phyloP scores from a whole-genome alignment of 2,329 filamentous ascomycete genomes.

The Ophiostoma novo-ulmi region DNA sequence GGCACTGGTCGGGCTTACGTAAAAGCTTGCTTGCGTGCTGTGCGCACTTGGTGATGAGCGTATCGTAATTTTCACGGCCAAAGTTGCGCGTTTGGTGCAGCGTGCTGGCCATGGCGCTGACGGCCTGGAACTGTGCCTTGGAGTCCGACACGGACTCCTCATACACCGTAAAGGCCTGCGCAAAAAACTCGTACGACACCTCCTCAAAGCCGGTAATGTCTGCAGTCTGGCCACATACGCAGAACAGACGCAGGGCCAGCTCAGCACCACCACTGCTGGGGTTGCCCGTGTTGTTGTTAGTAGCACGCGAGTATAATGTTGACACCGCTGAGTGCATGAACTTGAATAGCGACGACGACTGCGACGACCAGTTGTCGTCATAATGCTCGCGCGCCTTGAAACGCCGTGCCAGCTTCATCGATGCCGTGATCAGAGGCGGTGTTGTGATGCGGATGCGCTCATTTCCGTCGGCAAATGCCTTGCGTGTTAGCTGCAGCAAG shows the following conservation, averaged over 20 bases:
- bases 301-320: slow-evolving; percentile 80
- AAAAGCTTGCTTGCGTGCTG: slow-evolving; percentile 94
- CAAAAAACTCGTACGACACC: slow-evolving; percentile 96
- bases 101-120: slow-evolving; percentile 86
- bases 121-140: slow-evolving; percentile 94
- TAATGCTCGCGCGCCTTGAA: slow-evolving; percentile 89
- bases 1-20: slow-evolving; percentile 96
- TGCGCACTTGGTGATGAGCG: slow-evolving; percentile 94
- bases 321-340: slow-evolving; percentile 89
- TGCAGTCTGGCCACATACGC: slow-evolving; percentile 85
- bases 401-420: slow-evolving; percentile 79
- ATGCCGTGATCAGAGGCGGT: slow-evolving; percentile 82
- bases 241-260: slow-evolving; percentile 81
- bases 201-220: slow-evolving; percentile 91
- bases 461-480: slow-evolving; percentile 84
- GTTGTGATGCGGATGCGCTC: slow-evolving; percentile 95
- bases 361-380: slow-evolving; percentile 58
- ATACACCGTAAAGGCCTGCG: slow-evolving; percentile 96
- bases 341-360: slow-evolving; percentile 77
- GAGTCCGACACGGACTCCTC: slow-evolving; percentile 95
- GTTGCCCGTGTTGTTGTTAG: slow-evolving; percentile 31
- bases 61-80: slow-evolving; percentile 96
- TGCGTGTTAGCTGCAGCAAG: slow-evolving; percentile 80
- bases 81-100: slow-evolving; percentile 87
- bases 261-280: slow-evolving; percentile 68